Evolutionary conservation across 2,329 filamentous ascomycete species (phyloP).

Genomic region (Paradendryphiella salina): DNA sequence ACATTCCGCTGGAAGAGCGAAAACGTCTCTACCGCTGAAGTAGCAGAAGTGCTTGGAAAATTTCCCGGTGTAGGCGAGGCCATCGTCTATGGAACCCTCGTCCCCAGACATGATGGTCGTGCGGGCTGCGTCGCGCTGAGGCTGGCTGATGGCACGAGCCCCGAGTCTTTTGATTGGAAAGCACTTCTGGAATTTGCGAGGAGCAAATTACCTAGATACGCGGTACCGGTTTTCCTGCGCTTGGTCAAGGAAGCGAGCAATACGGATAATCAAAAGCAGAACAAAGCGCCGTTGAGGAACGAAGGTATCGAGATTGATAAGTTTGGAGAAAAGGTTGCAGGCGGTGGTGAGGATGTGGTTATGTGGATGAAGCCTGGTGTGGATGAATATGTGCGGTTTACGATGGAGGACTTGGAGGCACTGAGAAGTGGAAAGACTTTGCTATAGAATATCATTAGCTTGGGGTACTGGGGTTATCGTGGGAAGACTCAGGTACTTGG

Average conservation of each 20-base stretch:
- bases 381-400: constrained; percentile 31
- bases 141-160: constrained; percentile 51
- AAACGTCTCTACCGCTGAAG: constrained; percentile 54
- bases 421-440: constrained; percentile 25
- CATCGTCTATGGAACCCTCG: constrained; percentile 52
- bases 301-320: constrained; percentile 64
- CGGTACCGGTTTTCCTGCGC: constrained; percentile 72
- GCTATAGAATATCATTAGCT: constrained; percentile 4
- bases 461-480: neutral
- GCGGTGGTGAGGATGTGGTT: constrained; percentile 30
- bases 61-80: constrained; percentile 50
- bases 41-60: constrained; percentile 49
- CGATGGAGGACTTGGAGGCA: constrained; percentile 21
- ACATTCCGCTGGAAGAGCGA: constrained; percentile 55
- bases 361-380: constrained; percentile 35
- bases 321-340: constrained; percentile 32
- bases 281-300: constrained; percentile 68
- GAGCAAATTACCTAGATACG: constrained; percentile 64
- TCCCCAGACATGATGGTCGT: constrained; percentile 56
- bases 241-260: constrained; percentile 61
- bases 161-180: constrained; percentile 31
- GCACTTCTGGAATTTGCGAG: constrained; percentile 28
- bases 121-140: constrained; percentile 59
- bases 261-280: constrained; percentile 77
- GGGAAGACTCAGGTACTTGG: too few relatives aligned